phyloP scores from a whole-genome alignment of 805 yeast genomes.

The Cyberlindnera sargentensis region DNA sequence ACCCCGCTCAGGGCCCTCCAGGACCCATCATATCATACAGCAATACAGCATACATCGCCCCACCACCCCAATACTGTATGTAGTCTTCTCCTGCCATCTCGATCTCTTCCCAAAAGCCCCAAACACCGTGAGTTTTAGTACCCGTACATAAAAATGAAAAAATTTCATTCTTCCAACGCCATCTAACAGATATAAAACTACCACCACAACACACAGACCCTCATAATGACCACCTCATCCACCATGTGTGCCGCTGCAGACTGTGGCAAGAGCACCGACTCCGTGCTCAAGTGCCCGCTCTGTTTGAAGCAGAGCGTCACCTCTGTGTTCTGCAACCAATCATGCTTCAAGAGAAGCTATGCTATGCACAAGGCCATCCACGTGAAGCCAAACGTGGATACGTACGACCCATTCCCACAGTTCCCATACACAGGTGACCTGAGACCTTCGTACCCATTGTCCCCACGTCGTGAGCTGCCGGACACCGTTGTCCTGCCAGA shows the following conservation, averaged over 20 bases:
- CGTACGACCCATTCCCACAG: constrained; percentile 83
- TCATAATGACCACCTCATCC: not conserved
- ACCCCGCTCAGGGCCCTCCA: too few species aligned
- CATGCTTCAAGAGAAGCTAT: constrained; percentile 73
- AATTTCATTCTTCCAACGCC: too few species aligned
- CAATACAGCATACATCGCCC: not conserved
- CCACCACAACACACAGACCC: too few species aligned
- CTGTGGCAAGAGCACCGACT: constrained; percentile 77
- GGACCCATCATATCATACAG: not conserved
- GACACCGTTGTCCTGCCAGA: constrained; percentile 71
- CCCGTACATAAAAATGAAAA: too few species aligned
- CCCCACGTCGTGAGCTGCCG: constrained; percentile 67
- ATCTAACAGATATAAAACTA: too few species aligned
- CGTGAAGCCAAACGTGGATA: constrained; percentile 47
- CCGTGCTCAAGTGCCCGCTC: constrained; percentile 81
- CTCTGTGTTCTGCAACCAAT: constrained; percentile 72
- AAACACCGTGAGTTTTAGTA: not conserved
- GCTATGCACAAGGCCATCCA: constrained; percentile 71
- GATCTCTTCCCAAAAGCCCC: too few species aligned
- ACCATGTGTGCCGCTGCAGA: constrained; percentile 65
- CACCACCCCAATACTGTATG: too few species aligned
- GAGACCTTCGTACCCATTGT: constrained; percentile 75
- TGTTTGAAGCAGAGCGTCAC: constrained; percentile 69
- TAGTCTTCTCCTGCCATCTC: too few species aligned
- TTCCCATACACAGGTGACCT: constrained; percentile 67